Evolutionary conservation across 2,329 filamentous ascomycete species (phyloP).

Genomic region (Neoscytalidium dimidiatum): DNA sequence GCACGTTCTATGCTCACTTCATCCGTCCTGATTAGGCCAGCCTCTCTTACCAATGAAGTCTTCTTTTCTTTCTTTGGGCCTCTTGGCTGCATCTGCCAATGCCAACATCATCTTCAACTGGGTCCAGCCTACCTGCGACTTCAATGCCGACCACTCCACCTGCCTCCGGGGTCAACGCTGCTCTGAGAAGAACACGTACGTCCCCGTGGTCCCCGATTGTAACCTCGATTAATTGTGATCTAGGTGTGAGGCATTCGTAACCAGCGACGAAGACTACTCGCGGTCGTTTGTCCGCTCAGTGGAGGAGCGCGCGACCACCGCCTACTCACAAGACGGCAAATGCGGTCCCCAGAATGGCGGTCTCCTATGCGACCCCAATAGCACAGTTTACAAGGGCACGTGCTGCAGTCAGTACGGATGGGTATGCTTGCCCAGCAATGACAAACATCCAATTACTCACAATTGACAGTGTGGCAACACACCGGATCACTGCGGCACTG

Average conservation of each 20-base stretch:
- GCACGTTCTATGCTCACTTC: conserved; percentile 8
- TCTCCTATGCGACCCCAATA: conserved; percentile 46
- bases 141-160: conserved; percentile 24
- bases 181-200: conserved; percentile 37
- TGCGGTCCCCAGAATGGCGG: conserved; percentile 43
- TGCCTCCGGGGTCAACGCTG: conserved; percentile 44
- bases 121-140: conserved; percentile 48
- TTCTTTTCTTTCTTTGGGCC: conserved; percentile 18
- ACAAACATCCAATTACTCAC: background rate
- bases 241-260: conserved; percentile 4
- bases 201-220: background rate
- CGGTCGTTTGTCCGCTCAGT: conserved; percentile 30
- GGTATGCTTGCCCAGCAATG: conserved; percentile 21
- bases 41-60: conserved; percentile 15
- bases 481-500: conserved; percentile 40
- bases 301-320: conserved; percentile 36
- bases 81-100: conserved; percentile 34
- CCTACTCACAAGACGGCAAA: conserved; percentile 35
- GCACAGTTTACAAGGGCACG: conserved; percentile 45
- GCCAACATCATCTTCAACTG: conserved; percentile 54
- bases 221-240: background rate
- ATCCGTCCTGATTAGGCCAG: background rate
- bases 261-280: conserved; percentile 28
- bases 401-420: conserved; percentile 49
- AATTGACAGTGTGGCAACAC: conserved; percentile 46